Base-by-base conservation (phyloP, 805 yeast genomes). In the Saturnispora sekii region DNA sequence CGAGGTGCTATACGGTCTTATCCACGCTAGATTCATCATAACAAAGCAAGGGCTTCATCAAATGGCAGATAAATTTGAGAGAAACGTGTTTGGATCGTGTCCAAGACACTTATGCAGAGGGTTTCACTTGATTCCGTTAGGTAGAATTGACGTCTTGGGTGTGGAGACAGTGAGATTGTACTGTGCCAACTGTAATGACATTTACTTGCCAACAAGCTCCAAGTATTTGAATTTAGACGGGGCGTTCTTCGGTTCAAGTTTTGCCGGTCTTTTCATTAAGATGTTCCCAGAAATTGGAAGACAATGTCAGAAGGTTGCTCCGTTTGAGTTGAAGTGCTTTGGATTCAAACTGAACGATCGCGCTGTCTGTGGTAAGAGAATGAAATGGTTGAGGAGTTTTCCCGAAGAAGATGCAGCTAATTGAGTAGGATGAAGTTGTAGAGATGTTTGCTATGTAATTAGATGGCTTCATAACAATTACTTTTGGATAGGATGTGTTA, bases 171-270 rank as follows among this genome's bases (percentile, higher is more conserved):
- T 93, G 37, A 67, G 97, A 52, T 72, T 93, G 40, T 93, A 81
- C 62, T 93, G 98, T 65, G 97, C 98, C 1, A 81, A 90, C 60
- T 93, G 98, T 65, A 78, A 81, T 58, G 98, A 93, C 58, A 72
- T 90, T 35, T 93, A 93, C 63, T 65, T 87, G 41, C 97, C 97
- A 1, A 78, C 82, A 45, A 81, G 88, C 45, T 79, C 89, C n/a
- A 72, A 95, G 50, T 89, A 85, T 63, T 67, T 84, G 47, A 85
- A 86, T 58, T 77, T 93, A 36, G 98, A 93, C 63, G 98, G 98
- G 5, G 96, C 97, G 1, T 93, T 83, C 57, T 93, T 94, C 68
- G 97, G 98, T 5, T 87, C 97, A 0, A 81, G 94, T 32, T 93
- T 93, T 66, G 93, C 96, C 1, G 97, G 96, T 2, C 73, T 93